Evolutionary conservation across 805 yeast genomes (phyloP).

Genomic region (Tetrapisispora taiwanensis): DNA sequence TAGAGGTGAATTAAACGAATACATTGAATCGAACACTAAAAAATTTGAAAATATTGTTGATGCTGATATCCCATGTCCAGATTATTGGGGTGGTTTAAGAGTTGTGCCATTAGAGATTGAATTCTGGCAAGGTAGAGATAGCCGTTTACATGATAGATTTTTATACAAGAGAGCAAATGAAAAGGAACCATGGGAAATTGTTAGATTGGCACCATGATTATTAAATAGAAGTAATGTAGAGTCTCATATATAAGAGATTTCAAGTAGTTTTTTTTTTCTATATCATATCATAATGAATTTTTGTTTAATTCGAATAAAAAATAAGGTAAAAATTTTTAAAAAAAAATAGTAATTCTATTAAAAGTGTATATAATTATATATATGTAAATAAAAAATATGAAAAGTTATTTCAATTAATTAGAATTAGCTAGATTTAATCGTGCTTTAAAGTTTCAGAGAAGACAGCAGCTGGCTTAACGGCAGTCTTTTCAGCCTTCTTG

Average conservation of each 20-base stretch:
- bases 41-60: slow-evolving; percentile 52
- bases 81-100: slow-evolving; percentile 91
- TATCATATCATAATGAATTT: no score
- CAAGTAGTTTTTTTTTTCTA: no score
- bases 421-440: slow-evolving; percentile 31
- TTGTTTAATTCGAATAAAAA: no score
- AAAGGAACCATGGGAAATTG: slow-evolving; percentile 48
- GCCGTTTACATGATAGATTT: slow-evolving; percentile 84
- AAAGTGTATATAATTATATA: slow-evolving; percentile 1
- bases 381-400: not conserved
- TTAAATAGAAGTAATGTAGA: no score
- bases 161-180: slow-evolving; percentile 51
- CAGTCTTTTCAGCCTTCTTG: slow-evolving; percentile 57
- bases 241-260: no score
- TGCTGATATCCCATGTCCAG: slow-evolving; percentile 78
- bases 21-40: slow-evolving; percentile 38
- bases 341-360: slow-evolving; percentile 2
- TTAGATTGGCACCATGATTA: slow-evolving; percentile 60
- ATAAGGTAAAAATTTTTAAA: not conserved
- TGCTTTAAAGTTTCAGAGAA: slow-evolving; percentile 60
- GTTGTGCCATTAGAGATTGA: slow-evolving; percentile 84
- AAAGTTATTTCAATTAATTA: not conserved
- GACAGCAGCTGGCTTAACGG: slow-evolving; percentile 61
- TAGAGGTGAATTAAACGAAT: slow-evolving; percentile 53
- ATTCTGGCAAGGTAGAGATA: slow-evolving; percentile 94